Conservation (phyloP, 2,329 filamentous ascomycete genomes). For the Ilyonectria mors-panacis region DNA sequence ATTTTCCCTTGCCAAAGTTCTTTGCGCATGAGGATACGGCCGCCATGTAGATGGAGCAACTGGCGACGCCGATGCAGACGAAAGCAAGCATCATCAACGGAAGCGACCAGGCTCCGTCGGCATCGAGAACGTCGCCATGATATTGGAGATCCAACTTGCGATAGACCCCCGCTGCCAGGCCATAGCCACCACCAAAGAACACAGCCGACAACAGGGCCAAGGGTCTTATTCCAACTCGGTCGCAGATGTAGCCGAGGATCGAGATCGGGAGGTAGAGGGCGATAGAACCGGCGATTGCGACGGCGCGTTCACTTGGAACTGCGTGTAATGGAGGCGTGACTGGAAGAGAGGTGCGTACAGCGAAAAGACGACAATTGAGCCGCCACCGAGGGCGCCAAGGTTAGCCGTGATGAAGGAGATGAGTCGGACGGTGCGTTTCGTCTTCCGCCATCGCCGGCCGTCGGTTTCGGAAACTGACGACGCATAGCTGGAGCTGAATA, state of each 20-base stretch:
- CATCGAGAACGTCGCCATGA: slow-evolving; percentile 54
- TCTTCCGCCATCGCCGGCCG: slow-evolving; percentile 44
- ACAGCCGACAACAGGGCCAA: slow-evolving; percentile 80
- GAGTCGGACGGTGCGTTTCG: slow-evolving; percentile 56
- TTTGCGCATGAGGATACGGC: slow-evolving; percentile 97
- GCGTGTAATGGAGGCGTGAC: slow-evolving; percentile 86
- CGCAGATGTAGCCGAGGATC: slow-evolving; percentile 90
- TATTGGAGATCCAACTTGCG: slow-evolving; percentile 65
- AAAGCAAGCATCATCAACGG: slow-evolving; percentile 89
- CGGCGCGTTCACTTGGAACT: slow-evolving; percentile 92
- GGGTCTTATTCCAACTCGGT: slow-evolving; percentile 85
- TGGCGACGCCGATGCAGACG: slow-evolving; percentile 84
- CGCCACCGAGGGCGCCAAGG: slow-evolving; percentile 80
- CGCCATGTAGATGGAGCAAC: slow-evolving; percentile 89
- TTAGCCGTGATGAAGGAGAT: slow-evolving; percentile 70
- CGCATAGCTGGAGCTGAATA: slow-evolving; percentile 42
- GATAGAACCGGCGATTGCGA: slow-evolving; percentile 89
- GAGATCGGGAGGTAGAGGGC: slow-evolving; percentile 95
- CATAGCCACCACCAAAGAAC: slow-evolving; percentile 86
- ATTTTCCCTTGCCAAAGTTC: slow-evolving; percentile 93
- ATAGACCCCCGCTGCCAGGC: slow-evolving; percentile 86
- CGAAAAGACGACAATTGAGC: slow-evolving; percentile 93
- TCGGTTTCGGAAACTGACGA: slow-evolving; percentile 40
- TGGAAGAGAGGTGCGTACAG: slow-evolving; percentile 95
- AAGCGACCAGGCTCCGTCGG: slow-evolving; percentile 76